These are phyloP conservation scores for Podaxis sp. DNA, from an alignment of 768 basidiomycete species.

Conservation along the genomic window DNA sequence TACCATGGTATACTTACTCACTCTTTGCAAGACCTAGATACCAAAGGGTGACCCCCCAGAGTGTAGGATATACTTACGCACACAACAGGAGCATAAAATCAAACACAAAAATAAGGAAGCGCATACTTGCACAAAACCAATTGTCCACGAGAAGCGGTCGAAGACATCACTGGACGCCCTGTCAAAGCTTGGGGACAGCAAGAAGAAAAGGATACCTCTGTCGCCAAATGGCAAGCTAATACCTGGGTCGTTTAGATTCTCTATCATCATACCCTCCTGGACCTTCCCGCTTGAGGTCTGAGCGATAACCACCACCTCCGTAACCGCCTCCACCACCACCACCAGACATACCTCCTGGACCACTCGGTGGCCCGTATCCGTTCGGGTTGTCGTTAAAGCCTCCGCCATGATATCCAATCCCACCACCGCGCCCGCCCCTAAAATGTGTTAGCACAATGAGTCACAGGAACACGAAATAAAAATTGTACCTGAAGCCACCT, in stretches of 20 bases:
- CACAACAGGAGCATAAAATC: constrained; percentile 15
- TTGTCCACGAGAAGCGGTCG: constrained; percentile 3
- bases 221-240: constrained; percentile 40
- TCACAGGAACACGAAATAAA: background rate
- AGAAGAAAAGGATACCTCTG: constrained; percentile 16
- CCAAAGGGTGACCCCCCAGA: background rate
- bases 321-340: constrained; percentile 36
- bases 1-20: constrained; percentile 13
- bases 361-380: constrained; percentile 49
- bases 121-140: constrained; percentile 18
- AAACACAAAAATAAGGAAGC: constrained; percentile 11
- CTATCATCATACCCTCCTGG: constrained; percentile 81
- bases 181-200: constrained; percentile 10
- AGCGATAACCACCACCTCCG: constrained; percentile 59
- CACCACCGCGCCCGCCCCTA: constrained; percentile 67
- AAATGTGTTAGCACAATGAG: constrained; percentile 16
- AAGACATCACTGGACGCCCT: background rate
- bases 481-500: constrained; percentile 48
- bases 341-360: constrained; percentile 37
- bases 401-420: constrained; percentile 69
- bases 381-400: constrained; percentile 54
- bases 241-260: constrained; percentile 78
- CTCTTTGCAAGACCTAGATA: constrained; percentile 5
- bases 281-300: constrained; percentile 76
- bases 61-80: constrained; percentile 23